Evolutionary conservation across 371 early-diverging fungal species (phyloP), one percentile per base, ranked within the genome.

Genomic region (Astathelohania contejeani): DNA sequence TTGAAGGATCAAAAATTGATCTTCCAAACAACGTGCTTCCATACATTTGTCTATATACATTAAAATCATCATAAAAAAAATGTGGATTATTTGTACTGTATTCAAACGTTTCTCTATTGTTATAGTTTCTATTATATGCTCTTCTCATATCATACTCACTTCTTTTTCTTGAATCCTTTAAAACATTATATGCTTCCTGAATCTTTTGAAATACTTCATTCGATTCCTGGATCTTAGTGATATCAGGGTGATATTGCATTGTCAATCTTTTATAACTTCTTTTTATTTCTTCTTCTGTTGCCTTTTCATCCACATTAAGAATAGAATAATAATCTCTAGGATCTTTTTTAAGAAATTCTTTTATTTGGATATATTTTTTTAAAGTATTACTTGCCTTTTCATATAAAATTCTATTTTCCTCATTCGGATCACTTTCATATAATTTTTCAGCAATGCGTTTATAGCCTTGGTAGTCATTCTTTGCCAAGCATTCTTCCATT

Each of bases 191-290:
- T 22, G 72, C 72, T 14, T 40, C 52, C 22, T 68, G 57, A 47
- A 68, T 56, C n/a, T 51, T 60, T 35, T 58, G 58, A 29, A 64
- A 58, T 29, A 58, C 68, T 35, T 47, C 60, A 25, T 60, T 57
- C 14, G 68, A 58, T 52, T 59, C 66, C 24, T 62, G 24, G 19
- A 67, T 56, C 25, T 54, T 40, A 18, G 67, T 60, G 47, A 40
- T 67, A 48, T 67, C 67, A 22, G 70, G 70, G 56, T 73, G 56
- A 32, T 49, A 52, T 29, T 27, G 24, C 20, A 40, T 45, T 42
- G 50, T 35, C 38, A 53, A 37, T 32, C 23, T 50, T 47, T 52
- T 56, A 40, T 54, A 66, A 6, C 49, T 20, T 23, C 53, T 61
- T 28, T 60, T 44, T 44, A 66, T 54, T 37, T 54, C 58, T 2